A percentile compares a stretch with the other conserved stretches of the same genome.
These are phyloP conservation scores for Lumnitzera littorea DNA, from an alignment of 345 rosid genomes.

Conservation along the genomic window DNA sequence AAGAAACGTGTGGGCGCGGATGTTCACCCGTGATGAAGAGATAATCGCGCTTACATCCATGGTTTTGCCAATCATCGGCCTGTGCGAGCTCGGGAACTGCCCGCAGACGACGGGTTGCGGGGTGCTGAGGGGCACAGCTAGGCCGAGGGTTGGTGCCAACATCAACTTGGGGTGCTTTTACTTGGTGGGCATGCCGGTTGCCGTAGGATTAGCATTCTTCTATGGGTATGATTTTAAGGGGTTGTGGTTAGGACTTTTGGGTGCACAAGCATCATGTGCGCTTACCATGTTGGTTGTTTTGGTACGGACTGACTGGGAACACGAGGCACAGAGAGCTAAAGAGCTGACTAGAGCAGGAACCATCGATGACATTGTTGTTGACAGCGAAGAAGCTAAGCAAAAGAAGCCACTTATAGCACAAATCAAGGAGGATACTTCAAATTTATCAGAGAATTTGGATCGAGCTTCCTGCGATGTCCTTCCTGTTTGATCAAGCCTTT, in stretches of 20 bases:
- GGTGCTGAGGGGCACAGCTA: conserved; percentile 65
- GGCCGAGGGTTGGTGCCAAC: conserved; percentile 69
- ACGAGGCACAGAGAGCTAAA: conserved; percentile 44
- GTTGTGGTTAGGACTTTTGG: conserved; percentile 66
- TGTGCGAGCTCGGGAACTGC: conserved; percentile 76
- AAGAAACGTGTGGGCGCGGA: conserved; percentile 52
- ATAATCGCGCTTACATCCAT: conserved; percentile 43
- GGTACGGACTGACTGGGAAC: conserved; percentile 50
- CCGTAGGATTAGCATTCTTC: conserved; percentile 41
- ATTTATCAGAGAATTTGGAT: conserved; percentile 16
- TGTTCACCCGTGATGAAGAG: conserved; percentile 58
- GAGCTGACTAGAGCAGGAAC: conserved; percentile 31
- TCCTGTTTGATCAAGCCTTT: neutral
- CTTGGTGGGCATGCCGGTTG: conserved; percentile 61
- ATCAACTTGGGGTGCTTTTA: conserved; percentile 66
- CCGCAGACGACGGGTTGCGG: conserved; percentile 81
- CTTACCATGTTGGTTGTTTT: conserved; percentile 55
- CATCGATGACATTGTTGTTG: conserved; percentile 11
- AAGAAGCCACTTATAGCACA: conserved; percentile 18
- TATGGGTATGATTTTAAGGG: conserved; percentile 53
- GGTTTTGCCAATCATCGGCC: conserved; percentile 61
- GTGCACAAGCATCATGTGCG: conserved; percentile 58
- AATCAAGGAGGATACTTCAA: conserved; percentile 31
- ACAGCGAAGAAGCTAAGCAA: conserved; percentile 17
- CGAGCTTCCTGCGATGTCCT: conserved; percentile 4